Evolutionary conservation across 768 basidiomycete species (phyloP).

Genomic region (Psilocybe sp.): DNA sequence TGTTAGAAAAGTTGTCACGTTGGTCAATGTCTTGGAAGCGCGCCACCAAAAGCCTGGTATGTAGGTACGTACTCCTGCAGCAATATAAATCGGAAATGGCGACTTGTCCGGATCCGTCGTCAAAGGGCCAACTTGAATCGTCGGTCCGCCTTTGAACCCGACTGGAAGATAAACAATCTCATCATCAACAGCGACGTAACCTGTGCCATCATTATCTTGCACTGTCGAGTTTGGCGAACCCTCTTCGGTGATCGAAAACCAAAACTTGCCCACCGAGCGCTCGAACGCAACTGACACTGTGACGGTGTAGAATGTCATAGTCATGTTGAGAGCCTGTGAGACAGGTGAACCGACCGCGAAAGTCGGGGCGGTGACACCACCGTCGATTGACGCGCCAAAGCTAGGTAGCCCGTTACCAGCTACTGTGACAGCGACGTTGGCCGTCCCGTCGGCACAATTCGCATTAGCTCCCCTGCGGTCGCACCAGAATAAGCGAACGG

Average conservation of each 20-base stretch:
- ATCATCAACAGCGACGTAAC: background rate
- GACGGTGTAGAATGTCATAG: background rate
- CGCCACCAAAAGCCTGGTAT: no score
- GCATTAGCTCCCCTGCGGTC: constrained; percentile 4
- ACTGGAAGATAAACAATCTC: background rate
- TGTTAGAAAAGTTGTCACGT: no score
- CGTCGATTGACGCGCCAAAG: no score
- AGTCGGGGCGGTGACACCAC: background rate
- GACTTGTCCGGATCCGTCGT: no score
- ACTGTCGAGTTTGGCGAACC: background rate
- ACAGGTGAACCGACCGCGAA: background rate
- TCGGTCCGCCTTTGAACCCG: background rate
- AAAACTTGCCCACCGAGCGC: constrained; percentile 1
- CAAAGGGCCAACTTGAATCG: background rate
- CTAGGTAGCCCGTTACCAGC: no score
- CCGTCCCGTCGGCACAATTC: constrained; percentile 1
- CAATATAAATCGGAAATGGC: no score
- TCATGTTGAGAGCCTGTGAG: background rate
- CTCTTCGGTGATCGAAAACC: background rate
- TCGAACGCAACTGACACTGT: background rate
- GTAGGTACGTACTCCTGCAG: no score
- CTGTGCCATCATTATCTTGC: background rate
- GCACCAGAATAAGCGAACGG: constrained; percentile 4
- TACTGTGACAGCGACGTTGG: background rate
- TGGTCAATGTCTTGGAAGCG: no score